Conservation (phyloP, 2,329 filamentous ascomycete genomes). For the Xylariaceae sp. region DNA sequence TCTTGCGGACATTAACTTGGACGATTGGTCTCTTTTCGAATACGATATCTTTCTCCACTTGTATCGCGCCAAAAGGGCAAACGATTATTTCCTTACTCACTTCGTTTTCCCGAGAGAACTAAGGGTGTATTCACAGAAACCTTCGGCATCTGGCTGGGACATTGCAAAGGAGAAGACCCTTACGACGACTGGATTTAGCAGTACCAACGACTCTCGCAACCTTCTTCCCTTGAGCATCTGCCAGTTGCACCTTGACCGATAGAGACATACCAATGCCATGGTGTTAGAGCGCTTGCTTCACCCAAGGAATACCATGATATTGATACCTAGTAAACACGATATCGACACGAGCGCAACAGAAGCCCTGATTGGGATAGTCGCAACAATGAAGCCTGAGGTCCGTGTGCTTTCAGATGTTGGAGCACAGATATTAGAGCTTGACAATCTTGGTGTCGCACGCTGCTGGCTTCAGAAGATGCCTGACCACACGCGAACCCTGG, state of each 20-base stretch:
- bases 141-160: constrained; percentile 68
- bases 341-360: constrained; percentile 31
- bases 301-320: constrained; percentile 45
- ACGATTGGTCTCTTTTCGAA: constrained; percentile 49
- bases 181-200: constrained; percentile 65
- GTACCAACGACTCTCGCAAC: constrained; percentile 63
- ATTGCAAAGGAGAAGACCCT: constrained; percentile 46
- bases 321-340: constrained; percentile 22
- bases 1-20: constrained; percentile 55
- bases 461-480: constrained; percentile 47
- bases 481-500: constrained; percentile 33
- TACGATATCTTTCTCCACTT: constrained; percentile 52
- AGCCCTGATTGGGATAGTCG: constrained; percentile 45
- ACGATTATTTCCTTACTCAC: constrained; percentile 62
- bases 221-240: constrained; percentile 55
- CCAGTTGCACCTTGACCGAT: constrained; percentile 53
- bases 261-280: constrained; percentile 65
- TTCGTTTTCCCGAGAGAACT: constrained; percentile 61
- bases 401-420: constrained; percentile 70
- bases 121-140: constrained; percentile 61
- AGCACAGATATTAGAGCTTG: constrained; percentile 64
- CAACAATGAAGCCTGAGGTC: constrained; percentile 36
- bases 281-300: constrained; percentile 60
- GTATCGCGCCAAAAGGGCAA: constrained; percentile 46
- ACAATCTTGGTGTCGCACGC: constrained; percentile 52